These are phyloP conservation scores for Vararia minispora DNA, from an alignment of 768 basidiomycete species.

Conservation along the genomic window DNA sequence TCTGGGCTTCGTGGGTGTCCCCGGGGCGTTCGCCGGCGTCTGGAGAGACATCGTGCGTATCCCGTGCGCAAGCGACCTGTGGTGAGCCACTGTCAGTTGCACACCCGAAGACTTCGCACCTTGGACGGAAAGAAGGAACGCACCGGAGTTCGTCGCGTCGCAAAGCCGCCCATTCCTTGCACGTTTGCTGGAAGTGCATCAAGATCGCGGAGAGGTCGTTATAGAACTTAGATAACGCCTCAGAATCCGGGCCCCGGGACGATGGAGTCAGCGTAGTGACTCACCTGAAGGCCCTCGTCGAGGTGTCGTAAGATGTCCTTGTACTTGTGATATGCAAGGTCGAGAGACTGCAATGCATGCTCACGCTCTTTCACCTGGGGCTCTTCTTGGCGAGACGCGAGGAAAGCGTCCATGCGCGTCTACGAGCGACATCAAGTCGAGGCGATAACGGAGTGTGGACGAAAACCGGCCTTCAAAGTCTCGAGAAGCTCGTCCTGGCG, in stretches of 20 bases:
- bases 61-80: conserved; percentile 31
- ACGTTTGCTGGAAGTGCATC: conserved; percentile 62
- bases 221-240: conserved; percentile 57
- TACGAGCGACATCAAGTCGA: conserved; percentile 19
- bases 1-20: too few relatives aligned
- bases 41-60: conserved; percentile 27
- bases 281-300: conserved; percentile 79
- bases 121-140: conserved; percentile 16
- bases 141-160: conserved; percentile 72
- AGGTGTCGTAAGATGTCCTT: conserved; percentile 76
- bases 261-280: conserved; percentile 6
- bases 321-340: conserved; percentile 81
- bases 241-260: not conserved
- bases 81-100: not conserved
- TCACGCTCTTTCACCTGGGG: conserved; percentile 71
- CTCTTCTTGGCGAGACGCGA: conserved; percentile 71
- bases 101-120: not conserved
- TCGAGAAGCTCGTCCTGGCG: conserved; percentile 58
- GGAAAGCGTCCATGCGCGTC: conserved; percentile 59
- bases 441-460: not conserved
- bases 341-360: conserved; percentile 68
- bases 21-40: conserved; percentile 3
- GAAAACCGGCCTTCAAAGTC: conserved; percentile 50
- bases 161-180: conserved; percentile 60
- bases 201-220: conserved; percentile 72